These are phyloP conservation scores for Knoxia roxburghii DNA, from an alignment of 257 asterid genomes.

Conservation along the genomic window DNA sequence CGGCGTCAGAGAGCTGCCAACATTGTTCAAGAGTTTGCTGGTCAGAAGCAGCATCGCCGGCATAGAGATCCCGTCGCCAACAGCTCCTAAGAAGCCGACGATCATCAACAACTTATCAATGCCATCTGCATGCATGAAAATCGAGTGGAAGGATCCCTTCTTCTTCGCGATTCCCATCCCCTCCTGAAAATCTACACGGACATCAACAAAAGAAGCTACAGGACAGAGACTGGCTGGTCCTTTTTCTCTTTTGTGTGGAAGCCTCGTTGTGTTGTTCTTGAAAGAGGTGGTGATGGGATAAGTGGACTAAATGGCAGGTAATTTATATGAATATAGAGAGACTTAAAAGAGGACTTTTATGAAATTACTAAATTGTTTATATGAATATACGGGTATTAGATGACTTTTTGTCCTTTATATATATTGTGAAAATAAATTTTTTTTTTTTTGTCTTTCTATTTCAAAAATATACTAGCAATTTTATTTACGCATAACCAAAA, in stretches of 20 bases:
- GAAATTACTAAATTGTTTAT: too few species aligned
- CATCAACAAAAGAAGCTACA: neutral
- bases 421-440: too few species aligned
- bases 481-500: too few species aligned
- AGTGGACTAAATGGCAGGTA: neutral
- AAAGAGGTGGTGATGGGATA: neutral
- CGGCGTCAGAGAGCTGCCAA: constrained; percentile 36
- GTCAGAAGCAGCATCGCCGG: constrained; percentile 58
- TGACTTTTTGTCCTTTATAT: too few species aligned
- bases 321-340: too few species aligned
- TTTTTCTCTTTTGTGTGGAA: too few species aligned
- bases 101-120: constrained; percentile 51
- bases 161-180: constrained; percentile 17
- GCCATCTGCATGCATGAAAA: constrained; percentile 68
- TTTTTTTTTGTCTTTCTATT: too few species aligned
- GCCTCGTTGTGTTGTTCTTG: too few species aligned
- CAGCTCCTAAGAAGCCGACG: constrained; percentile 59
- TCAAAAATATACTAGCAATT: too few species aligned
- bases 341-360: too few species aligned
- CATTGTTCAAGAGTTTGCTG: constrained; percentile 59
- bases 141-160: constrained; percentile 33
- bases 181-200: neutral
- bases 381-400: too few species aligned
- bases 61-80: constrained; percentile 67
- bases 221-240: too few species aligned